A percentile compares a stretch with the other conserved stretches of the same genome.
Evolutionary conservation across 495 filamentous ascomycete genomes (phyloP).

Genomic region (Cairneyella variabilis): DNA sequence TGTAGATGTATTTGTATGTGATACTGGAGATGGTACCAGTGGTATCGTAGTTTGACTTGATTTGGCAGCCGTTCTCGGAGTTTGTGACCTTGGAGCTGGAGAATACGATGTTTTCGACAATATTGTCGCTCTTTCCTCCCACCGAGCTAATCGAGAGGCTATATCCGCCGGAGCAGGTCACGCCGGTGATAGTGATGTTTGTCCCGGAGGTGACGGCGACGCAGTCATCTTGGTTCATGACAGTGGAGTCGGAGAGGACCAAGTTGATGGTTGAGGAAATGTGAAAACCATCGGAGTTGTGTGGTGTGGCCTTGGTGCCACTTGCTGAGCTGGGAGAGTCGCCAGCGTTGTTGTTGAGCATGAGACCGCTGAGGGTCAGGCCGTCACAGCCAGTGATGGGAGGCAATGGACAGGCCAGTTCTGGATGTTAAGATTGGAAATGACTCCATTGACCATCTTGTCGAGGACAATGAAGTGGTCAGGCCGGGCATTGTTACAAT

Average conservation of each 20-base stretch:
- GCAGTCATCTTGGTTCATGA: conserved; percentile 64
- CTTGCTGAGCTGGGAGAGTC: conserved; percentile 37
- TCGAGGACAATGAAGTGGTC: conserved; percentile 44
- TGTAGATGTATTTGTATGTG: conserved; percentile 53
- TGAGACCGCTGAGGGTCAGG: conserved; percentile 47
- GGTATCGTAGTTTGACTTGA: conserved; percentile 57
- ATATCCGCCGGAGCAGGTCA: conserved; percentile 53
- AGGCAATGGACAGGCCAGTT: conserved; percentile 63
- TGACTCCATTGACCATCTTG: conserved; percentile 32
- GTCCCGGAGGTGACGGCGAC: conserved; percentile 56
- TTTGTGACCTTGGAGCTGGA: conserved; percentile 45
- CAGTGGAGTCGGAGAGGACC: conserved; percentile 47
- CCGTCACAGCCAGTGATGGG: conserved; percentile 47
- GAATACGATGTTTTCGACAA: conserved; percentile 52
- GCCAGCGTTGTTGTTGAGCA: conserved; percentile 58
- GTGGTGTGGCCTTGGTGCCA: conserved; percentile 36
- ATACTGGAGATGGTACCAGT: conserved; percentile 54
- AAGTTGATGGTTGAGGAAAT: conserved; percentile 43
- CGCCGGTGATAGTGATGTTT: conserved; percentile 53
- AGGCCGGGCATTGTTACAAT: conserved; percentile 38
- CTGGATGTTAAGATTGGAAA: conserved; percentile 37
- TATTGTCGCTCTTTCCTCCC: conserved; percentile 59
- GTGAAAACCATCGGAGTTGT: conserved; percentile 68
- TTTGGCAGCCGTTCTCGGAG: conserved; percentile 52
- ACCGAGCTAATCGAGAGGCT: conserved; percentile 66